These are phyloP conservation scores for Petasospora rhodanensis DNA, from an alignment of 1,139 yeast genomes.

Conservation along the genomic window DNA sequence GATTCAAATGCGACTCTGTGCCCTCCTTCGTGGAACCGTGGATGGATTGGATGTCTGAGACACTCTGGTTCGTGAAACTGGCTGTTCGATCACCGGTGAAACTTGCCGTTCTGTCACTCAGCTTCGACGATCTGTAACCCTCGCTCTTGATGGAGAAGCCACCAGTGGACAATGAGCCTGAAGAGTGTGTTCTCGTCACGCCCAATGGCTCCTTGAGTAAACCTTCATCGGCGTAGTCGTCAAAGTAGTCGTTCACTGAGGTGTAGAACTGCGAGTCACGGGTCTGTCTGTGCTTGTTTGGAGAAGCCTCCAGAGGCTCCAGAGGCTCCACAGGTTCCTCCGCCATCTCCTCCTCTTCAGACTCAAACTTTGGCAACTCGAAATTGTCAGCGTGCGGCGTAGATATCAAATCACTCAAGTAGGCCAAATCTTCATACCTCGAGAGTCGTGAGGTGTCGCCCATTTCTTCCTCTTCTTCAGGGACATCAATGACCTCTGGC, in stretches of 20 bases:
- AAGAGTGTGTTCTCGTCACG: constrained; percentile 27
- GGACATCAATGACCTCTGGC: constrained; percentile 1
- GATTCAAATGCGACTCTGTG: constrained; percentile 15
- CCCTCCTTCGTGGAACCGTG: constrained; percentile 5
- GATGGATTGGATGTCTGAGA: constrained; percentile 12
- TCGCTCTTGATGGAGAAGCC: constrained; percentile 24
- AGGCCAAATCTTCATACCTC: constrained; percentile 15
- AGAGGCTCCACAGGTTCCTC: too few species aligned
- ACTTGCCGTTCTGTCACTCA: constrained; percentile 23
- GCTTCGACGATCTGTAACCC: constrained; percentile 20
- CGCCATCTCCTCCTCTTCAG: constrained; percentile 1
- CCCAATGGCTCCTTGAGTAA: constrained; percentile 2
- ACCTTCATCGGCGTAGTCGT: constrained; percentile 22
- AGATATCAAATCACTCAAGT: constrained; percentile 19
- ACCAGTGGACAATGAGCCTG: constrained; percentile 26
- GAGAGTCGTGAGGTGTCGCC: constrained; percentile 1
- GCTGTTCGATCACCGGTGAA: constrained; percentile 16
- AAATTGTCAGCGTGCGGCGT: constrained; percentile 16
- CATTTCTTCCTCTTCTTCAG: background rate
- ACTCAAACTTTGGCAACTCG: constrained; percentile 2
- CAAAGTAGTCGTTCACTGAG: constrained; percentile 23
- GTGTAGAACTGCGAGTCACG: constrained; percentile 24
- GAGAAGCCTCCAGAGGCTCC: too few species aligned
- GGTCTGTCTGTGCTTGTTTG: too few species aligned
- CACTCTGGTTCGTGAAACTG: constrained; percentile 19